These are phyloP conservation scores for Chlamydomonas sphaeroides DNA, from an alignment of 139 green algal species.

Conservation along the genomic window DNA sequence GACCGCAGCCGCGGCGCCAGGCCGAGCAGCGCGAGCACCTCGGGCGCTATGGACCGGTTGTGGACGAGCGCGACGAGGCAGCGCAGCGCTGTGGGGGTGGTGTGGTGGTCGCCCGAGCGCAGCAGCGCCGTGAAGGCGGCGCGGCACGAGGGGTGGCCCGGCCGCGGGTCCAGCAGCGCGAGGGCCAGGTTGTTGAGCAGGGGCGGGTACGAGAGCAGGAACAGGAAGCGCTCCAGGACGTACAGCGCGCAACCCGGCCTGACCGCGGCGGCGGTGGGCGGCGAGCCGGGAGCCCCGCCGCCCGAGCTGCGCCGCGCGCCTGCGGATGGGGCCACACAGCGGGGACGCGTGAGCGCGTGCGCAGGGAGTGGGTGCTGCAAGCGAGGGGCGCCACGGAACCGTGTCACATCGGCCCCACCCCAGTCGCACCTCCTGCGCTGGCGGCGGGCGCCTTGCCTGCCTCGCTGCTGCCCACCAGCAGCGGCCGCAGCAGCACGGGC, in stretches of 20 bases:
- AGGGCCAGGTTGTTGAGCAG: constrained; percentile 64
- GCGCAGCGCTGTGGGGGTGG: constrained; percentile 39
- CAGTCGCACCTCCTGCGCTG: too few species aligned
- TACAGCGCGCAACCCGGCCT: constrained; percentile 64
- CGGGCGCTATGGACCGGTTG: constrained; percentile 25
- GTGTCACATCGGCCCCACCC: too few species aligned
- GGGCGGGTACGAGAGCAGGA: constrained; percentile 61
- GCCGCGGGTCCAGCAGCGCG: constrained; percentile 57
- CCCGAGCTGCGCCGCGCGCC: neutral
- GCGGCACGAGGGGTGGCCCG: constrained; percentile 24
- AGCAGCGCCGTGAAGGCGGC: constrained; percentile 4
- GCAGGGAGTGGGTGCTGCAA: too few species aligned
- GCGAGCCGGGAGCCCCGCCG: neutral
- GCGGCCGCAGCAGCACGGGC: constrained; percentile 73
- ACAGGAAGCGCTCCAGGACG: constrained; percentile 82
- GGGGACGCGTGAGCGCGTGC: too few species aligned
- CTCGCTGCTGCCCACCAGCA: constrained; percentile 61
- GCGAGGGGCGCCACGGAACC: too few species aligned
- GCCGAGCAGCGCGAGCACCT: constrained; percentile 47
- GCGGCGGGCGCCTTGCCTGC: too few species aligned
- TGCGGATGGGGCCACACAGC: too few species aligned
- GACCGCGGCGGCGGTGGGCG: neutral
- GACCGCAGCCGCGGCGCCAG: constrained; percentile 33
- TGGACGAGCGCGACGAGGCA: constrained; percentile 51
- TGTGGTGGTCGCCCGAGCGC: constrained; percentile 16